A percentile compares a stretch with the other conserved stretches of the same genome.
phyloP scores from a whole-genome alignment of 2,329 filamentous ascomycete species.

The Fusarium sp. region DNA sequence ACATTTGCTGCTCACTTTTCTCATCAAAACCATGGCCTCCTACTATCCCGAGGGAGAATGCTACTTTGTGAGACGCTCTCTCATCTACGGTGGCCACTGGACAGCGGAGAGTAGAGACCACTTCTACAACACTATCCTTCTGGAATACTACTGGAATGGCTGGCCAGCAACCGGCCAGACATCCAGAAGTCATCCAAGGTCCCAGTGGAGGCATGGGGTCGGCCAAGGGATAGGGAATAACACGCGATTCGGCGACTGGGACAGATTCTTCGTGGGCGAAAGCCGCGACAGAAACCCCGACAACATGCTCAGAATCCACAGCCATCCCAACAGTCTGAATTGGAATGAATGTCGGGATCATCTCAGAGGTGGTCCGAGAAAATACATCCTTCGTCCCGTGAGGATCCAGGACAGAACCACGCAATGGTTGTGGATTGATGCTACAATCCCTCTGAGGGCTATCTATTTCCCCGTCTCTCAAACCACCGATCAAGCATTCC shows the following conservation, averaged over 20 bases:
- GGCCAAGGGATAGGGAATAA: rapidly evolving
- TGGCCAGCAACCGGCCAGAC: neutral
- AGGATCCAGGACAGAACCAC: rapidly evolving
- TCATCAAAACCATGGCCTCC: neutral
- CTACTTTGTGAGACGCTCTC: slow-evolving; percentile 13
- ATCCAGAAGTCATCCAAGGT: neutral
- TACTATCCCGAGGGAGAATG: slow-evolving; percentile 35
- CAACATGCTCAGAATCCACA: neutral
- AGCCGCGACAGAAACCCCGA: neutral
- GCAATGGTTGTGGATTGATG: slow-evolving; percentile 27
- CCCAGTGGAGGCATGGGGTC: neutral
- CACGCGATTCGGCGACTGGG: slow-evolving; percentile 3
- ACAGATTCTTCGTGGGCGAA: slow-evolving; percentile 12
- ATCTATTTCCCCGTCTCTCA: slow-evolving; percentile 9
- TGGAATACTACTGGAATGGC: slow-evolving; percentile 24
- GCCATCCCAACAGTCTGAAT: slow-evolving; percentile 13
- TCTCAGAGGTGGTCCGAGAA: neutral
- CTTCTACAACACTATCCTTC: slow-evolving; percentile 3
- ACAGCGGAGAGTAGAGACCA: neutral
- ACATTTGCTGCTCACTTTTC: neutral
- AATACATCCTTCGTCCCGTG: slow-evolving; percentile 24
- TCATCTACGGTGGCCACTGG: neutral
- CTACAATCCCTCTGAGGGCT: slow-evolving; percentile 3
- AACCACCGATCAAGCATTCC: slow-evolving; percentile 1
- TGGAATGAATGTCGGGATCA: slow-evolving; percentile 23